A percentile compares a stretch with the other conserved stretches of the same genome.
These are phyloP conservation scores for Barbatosphaeria neglecta DNA, from an alignment of 495 filamentous ascomycete genomes.

Conservation along the genomic window DNA sequence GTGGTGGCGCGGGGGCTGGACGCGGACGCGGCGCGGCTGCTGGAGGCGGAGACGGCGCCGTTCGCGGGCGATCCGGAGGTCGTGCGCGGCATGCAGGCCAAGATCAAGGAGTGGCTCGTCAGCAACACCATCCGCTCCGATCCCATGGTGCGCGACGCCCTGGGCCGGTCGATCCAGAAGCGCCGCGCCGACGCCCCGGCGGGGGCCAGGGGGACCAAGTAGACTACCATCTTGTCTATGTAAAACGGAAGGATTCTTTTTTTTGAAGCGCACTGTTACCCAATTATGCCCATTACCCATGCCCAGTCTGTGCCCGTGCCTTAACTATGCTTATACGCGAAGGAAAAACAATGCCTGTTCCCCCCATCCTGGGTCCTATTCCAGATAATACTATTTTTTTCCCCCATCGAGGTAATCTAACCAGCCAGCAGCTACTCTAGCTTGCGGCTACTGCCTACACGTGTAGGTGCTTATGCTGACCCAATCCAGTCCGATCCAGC, in stretches of 20 bases:
- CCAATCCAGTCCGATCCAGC: no score
- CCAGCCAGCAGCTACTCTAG: no score
- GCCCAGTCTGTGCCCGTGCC: no score
- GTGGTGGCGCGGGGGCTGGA: slow-evolving; percentile 43
- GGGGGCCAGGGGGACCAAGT: slow-evolving; percentile 42
- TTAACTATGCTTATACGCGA: no score
- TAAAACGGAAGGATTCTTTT: background rate
- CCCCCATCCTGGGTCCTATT: no score
- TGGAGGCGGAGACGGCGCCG: slow-evolving; percentile 72
- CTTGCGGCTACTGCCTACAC: no score
- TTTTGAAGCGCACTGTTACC: background rate
- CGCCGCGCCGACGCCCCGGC: slow-evolving; percentile 44
- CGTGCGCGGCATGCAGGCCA: slow-evolving; percentile 45
- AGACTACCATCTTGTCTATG: background rate
- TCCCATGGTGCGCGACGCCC: slow-evolving; percentile 63
- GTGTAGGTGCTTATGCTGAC: no score
- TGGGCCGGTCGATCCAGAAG: slow-evolving; percentile 50
- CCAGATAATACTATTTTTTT: no score
- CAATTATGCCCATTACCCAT: no score
- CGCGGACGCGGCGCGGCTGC: slow-evolving; percentile 52
- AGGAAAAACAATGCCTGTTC: no score
- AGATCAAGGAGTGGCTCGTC: slow-evolving; percentile 67
- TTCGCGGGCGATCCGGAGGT: slow-evolving; percentile 60
- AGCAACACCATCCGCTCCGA: slow-evolving; percentile 60
- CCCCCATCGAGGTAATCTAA: no score